Conservation (phyloP, 1,284 basidiomycete species). For the Fomitopsis betulina region DNA sequence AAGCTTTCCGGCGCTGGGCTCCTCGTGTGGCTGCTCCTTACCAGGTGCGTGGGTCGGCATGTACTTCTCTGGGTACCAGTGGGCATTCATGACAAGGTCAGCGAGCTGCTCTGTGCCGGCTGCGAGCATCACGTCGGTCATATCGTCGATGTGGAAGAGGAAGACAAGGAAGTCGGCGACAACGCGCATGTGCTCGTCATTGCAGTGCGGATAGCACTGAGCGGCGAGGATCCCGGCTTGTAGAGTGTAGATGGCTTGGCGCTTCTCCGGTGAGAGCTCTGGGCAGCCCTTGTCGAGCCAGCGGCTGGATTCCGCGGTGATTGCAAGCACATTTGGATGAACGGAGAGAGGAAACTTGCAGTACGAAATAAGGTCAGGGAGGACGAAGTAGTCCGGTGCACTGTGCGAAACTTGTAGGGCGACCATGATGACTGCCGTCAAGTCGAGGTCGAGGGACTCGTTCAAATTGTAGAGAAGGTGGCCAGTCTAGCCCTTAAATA, state of each 20-base stretch:
- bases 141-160: conserved; percentile 36
- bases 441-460: not conserved
- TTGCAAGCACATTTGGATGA: conserved; percentile 48
- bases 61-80: conserved; percentile 32
- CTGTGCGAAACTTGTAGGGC: not conserved
- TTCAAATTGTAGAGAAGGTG: not conserved
- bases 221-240: conserved; percentile 66
- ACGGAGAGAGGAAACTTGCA: conserved; percentile 53
- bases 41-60: conserved; percentile 19
- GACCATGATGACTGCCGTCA: not conserved
- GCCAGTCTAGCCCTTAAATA: not conserved
- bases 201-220: conserved; percentile 54
- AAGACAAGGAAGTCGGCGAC: conserved; percentile 40
- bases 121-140: conserved; percentile 33
- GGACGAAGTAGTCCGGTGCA: conserved; percentile 35
- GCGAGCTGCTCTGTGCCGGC: conserved; percentile 28
- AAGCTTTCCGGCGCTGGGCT: conserved; percentile 24
- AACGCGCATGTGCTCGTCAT: conserved; percentile 55
- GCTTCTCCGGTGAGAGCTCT: conserved; percentile 33
- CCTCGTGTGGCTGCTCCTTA: conserved; percentile 15
- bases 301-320: conserved; percentile 48
- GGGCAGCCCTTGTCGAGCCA: conserved; percentile 58
- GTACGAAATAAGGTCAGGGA: conserved; percentile 62
- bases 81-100: conserved; percentile 34
- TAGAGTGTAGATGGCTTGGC: conserved; percentile 49